Base-by-base conservation (phyloP, 768 basidiomycete genomes). In the Galerina sulciceps region DNA sequence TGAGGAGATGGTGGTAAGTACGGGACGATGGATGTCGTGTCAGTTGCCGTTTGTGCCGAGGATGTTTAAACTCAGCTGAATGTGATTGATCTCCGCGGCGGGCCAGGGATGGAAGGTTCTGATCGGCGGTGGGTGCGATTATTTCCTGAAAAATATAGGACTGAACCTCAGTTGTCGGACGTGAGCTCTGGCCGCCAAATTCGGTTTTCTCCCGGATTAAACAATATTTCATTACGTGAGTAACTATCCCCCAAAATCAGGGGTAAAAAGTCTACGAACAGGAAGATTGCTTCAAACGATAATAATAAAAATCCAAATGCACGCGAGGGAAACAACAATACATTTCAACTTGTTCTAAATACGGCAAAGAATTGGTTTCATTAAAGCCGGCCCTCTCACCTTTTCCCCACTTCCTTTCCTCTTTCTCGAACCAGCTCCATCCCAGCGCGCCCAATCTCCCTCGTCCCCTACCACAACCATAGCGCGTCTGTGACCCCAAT, bases 341-440 rank as follows among this genome's bases (percentile, higher is more conserved):
- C 80, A 81, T 75, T 79, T 79, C 76, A 70, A 76, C 71, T 75
- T 75, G 79, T 81, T 81, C 86, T 86, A 86, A 78, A 86, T 86
- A 81, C 84, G 86, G 86, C 79, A 83, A 81, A 80, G 77, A 79
- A 80, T 55, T 83, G 81, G 81, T 83, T 51, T 85, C 83, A 85
- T 85, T 89, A 90, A 91, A 90, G 86, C 85, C 83, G 83, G 83
- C 76, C 77, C 75, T 77, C 78, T 80, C 62, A 58, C 53, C 68
- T 86, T 83, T 82, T 79, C 81, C 85, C 85, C 84, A 79, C 80
- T 82, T 85, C 70, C 69, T 71, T 74, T 74, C 73, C 74, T 77
- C 75, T 75, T 76, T 73, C 76, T 76, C 70, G 68, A 73, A 72
- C 76, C 74, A 74, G 64, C 67, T 62, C 65, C 69, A 63, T 69